A percentile compares a stretch with the other conserved stretches of the same genome.
phyloP scores from a whole-genome alignment of 441 rosid genomes.

The Corymbia calophylla region DNA sequence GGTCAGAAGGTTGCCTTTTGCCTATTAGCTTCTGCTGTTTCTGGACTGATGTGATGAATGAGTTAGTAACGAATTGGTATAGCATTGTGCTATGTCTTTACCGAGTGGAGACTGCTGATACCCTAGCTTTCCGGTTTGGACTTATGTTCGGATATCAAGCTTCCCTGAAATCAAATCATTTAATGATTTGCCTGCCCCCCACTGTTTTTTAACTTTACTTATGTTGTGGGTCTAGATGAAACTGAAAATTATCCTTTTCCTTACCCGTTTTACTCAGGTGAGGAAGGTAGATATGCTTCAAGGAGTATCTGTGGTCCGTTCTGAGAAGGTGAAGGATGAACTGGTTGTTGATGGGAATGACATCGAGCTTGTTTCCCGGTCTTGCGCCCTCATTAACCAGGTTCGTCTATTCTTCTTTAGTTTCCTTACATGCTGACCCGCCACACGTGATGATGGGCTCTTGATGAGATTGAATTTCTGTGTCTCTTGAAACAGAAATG shows the following conservation, averaged over 20 bases:
- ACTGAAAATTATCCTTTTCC: neutral
- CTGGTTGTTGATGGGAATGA: conserved; percentile 30
- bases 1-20: neutral
- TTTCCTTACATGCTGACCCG: neutral
- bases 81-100: neutral
- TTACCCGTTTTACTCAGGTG: conserved; percentile 29
- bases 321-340: conserved; percentile 89
- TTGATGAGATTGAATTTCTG: neutral
- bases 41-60: neutral
- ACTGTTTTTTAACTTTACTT: neutral
- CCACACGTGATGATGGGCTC: neutral
- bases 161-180: neutral
- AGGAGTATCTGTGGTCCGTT: conserved; percentile 62
- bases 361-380: conserved; percentile 70
- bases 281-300: conserved; percentile 89
- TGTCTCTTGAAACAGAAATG: conserved; percentile 49
- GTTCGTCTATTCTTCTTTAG: conserved; percentile 1
- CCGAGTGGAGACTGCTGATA: neutral
- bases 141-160: neutral
- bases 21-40: neutral
- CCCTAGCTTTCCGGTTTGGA: neutral
- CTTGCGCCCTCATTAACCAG: conserved; percentile 82
- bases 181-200: neutral
- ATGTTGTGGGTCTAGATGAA: neutral
- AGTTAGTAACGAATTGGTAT: neutral